Conservation (phyloP, 2,329 filamentous ascomycete species). For the Colletotrichum shisoi region DNA sequence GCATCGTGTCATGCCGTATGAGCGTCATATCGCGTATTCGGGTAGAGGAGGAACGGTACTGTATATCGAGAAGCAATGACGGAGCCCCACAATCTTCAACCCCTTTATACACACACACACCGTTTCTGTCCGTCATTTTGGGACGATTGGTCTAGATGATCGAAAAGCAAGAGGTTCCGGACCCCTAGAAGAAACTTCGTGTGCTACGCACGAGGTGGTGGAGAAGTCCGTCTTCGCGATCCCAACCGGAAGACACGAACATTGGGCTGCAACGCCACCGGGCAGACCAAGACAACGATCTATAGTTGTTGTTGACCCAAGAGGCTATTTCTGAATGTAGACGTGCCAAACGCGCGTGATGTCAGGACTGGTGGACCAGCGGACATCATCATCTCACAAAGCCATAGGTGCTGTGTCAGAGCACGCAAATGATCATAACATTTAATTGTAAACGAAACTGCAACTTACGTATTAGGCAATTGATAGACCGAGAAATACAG, state of each 20-base stretch:
- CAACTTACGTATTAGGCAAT: too few relatives aligned
- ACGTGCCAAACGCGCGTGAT: not conserved
- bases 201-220: not conserved
- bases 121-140: not conserved
- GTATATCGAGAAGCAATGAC: not conserved
- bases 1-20: not conserved
- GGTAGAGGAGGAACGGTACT: not conserved
- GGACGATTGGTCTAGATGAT: too few relatives aligned
- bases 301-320: not conserved
- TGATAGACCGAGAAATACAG: too few relatives aligned
- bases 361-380: too few relatives aligned
- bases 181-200: not conserved
- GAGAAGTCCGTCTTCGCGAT: not conserved
- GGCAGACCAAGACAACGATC: not conserved
- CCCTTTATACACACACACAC: not conserved
- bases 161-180: too few relatives aligned
- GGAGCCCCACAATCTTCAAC: not conserved
- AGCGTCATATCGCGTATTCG: constrained; percentile 1
- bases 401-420: too few relatives aligned
- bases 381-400: too few relatives aligned
- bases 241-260: not conserved
- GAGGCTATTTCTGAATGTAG: not conserved
- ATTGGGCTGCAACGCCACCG: not conserved
- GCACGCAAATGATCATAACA: too few relatives aligned
- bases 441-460: too few relatives aligned